Evolutionary conservation across 768 basidiomycete genomes (phyloP), one percentile per base, ranked within the genome.

Genomic region (Dioszegia hungarica): DNA sequence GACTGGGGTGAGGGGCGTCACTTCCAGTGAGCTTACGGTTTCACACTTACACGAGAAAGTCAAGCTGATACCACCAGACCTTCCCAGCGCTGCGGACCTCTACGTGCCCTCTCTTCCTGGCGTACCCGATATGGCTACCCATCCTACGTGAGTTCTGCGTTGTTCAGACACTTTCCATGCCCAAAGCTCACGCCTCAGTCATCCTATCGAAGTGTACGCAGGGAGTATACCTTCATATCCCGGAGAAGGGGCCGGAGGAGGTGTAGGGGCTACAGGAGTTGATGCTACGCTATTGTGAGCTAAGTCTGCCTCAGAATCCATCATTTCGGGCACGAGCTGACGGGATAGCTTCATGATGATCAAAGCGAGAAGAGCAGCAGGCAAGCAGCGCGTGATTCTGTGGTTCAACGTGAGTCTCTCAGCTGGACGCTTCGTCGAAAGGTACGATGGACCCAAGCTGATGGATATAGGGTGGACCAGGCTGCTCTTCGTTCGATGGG

Each of bases 321-420:
- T 27, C 9, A 37, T 33, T n/a, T n/a, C n/a, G 22, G 5, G 12
- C 2, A 11, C 2, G 6, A 24, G 44, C 24, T 48, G 36, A 43
- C 31, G 20, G 46, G 19, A 12, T 44, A 76, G 75, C 80, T 99
- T 97, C 74, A 84, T 94, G 56, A 81, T 98, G 78, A 79, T 91
- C 37, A 90, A 92, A 76, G 90, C 91, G 45, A 81, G 90, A 51
- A 82, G 89, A 59, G 80, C 80, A 19, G 90, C 92, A n/a, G 94
- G 98, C 70, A 90, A 83, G 75, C 86, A 92, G 74, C 79, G 94
- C 33, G 77, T 97, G 9, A 82, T 98, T 68, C 90, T 98, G 68
- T 99, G 95, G 95, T 92, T 98, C 71, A 97, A 97, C 77, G 92
- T 90, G 68, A 68, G 85, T 75, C n/a, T n/a, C n/a, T n/a, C n/a